Conservation (phyloP, 176 grass and related monocot genomes). For the Oryza meyeriana region DNA sequence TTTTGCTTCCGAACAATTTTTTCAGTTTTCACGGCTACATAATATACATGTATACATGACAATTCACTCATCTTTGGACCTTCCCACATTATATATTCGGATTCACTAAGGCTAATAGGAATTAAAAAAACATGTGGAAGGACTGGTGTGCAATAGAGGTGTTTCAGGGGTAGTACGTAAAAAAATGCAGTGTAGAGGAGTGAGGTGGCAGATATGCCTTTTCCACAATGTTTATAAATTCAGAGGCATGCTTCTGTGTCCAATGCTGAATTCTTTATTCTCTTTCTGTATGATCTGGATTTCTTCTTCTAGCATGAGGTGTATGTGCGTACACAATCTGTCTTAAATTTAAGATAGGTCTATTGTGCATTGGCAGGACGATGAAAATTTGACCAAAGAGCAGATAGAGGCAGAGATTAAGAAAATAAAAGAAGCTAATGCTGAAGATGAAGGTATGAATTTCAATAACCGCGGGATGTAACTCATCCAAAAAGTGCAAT, state of each 20-base stretch:
- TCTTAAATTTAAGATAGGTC: not conserved
- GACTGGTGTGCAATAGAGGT: not conserved
- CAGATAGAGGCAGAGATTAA: conserved; percentile 95
- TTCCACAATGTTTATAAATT: not conserved
- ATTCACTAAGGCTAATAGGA: not conserved
- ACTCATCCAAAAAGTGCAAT: not conserved
- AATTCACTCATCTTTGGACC: not conserved
- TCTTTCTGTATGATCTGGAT: not conserved
- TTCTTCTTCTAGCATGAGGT: not conserved
- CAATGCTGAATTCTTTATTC: not conserved
- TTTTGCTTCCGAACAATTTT: not conserved
- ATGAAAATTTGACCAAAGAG: conserved; percentile 88
- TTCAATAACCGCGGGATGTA: conserved; percentile 5
- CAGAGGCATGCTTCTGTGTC: not conserved
- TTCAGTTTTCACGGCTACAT: not conserved
- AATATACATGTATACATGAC: not conserved
- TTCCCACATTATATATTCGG: not conserved
- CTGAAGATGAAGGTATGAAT: conserved; percentile 84
- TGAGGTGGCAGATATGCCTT: not conserved
- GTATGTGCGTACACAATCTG: not conserved
- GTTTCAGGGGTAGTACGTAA: not conserved
- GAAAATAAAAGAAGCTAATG: conserved; percentile 92
- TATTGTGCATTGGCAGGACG: conserved; percentile 56
- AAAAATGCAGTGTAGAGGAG: not conserved
- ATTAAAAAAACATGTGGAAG: not conserved